Conservation (phyloP, 768 basidiomycete genomes). For the Rhodotorula taiwanensis region DNA sequence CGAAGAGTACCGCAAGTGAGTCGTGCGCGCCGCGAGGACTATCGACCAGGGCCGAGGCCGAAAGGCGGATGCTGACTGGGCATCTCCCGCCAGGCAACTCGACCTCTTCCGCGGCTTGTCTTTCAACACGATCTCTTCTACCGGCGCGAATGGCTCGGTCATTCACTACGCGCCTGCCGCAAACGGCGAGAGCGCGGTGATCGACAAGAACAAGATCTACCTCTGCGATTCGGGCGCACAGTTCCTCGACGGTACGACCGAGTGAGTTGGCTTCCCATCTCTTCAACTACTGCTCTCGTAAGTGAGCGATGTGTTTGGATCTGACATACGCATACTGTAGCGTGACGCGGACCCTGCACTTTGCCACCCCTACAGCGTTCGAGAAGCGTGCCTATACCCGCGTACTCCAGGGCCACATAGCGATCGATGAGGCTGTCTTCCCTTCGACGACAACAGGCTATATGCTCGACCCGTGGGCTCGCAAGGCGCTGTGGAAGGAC, state of each 20-base stretch:
- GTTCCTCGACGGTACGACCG: conserved; percentile 88
- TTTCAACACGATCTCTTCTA: conserved; percentile 85
- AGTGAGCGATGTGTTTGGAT: conserved; percentile 58
- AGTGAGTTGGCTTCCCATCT: conserved; percentile 49
- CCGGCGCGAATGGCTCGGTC: conserved; percentile 88
- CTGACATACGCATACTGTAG: neutral
- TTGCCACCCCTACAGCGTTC: conserved; percentile 72
- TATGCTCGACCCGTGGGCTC: conserved; percentile 61
- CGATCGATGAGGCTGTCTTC: conserved; percentile 77
- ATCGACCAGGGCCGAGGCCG: too few relatives aligned
- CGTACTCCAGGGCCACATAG: conserved; percentile 72
- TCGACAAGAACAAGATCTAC: conserved; percentile 59
- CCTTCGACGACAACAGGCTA: conserved; percentile 54
- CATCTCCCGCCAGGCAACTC: conserved; percentile 71
- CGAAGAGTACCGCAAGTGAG: conserved; percentile 73
- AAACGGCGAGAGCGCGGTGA: conserved; percentile 57
- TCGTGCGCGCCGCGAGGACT: neutral
- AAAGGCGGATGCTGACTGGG: neutral
- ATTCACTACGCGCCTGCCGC: conserved; percentile 87
- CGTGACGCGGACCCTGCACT: conserved; percentile 57
- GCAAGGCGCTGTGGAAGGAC: conserved; percentile 74
- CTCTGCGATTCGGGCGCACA: conserved; percentile 82
- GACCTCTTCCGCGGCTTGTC: conserved; percentile 77
- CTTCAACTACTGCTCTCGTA: conserved; percentile 52
- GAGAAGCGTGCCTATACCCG: conserved; percentile 84